These are phyloP conservation scores for Trichopus zeylanicus DNA, from an alignment of 116 monocot genomes.

Conservation along the genomic window DNA sequence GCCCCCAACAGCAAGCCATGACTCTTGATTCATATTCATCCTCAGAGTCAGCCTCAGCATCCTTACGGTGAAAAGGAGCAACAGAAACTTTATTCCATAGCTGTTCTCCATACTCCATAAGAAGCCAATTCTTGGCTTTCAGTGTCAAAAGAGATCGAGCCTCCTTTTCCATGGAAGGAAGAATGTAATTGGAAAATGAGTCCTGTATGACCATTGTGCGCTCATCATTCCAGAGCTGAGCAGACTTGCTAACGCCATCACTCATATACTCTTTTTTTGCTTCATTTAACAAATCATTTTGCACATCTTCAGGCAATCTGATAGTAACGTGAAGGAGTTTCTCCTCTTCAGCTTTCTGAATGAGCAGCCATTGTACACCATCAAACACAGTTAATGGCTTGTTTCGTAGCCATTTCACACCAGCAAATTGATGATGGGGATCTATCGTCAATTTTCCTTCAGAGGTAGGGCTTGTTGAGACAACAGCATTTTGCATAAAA, in stretches of 20 bases:
- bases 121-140: slow-evolving; percentile 72
- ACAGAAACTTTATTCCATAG: slow-evolving; percentile 87
- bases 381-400: slow-evolving; percentile 72
- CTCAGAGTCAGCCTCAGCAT: slow-evolving; percentile 29
- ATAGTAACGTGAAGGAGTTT: slow-evolving; percentile 81
- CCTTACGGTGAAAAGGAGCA: slow-evolving; percentile 52
- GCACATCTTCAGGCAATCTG: slow-evolving; percentile 51
- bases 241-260: slow-evolving; percentile 67
- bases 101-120: slow-evolving; percentile 74
- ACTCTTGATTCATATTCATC: slow-evolving; percentile 63
- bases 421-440: slow-evolving; percentile 59
- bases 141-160: slow-evolving; percentile 59
- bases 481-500: slow-evolving; percentile 75
- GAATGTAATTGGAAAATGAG: slow-evolving; percentile 56
- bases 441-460: slow-evolving; percentile 81
- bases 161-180: slow-evolving; percentile 94
- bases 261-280: slow-evolving; percentile 73
- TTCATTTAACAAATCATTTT: slow-evolving; percentile 53
- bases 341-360: slow-evolving; percentile 95
- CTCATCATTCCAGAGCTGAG: slow-evolving; percentile 86
- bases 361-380: slow-evolving; percentile 85
- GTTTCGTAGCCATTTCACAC: slow-evolving; percentile 73
- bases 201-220: slow-evolving; percentile 71
- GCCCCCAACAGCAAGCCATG: slow-evolving; percentile 94
- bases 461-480: slow-evolving; percentile 76